These are phyloP conservation scores for Hsuehochloa calcarea DNA, from an alignment of 176 grass and related monocot genomes.

Conservation along the genomic window DNA sequence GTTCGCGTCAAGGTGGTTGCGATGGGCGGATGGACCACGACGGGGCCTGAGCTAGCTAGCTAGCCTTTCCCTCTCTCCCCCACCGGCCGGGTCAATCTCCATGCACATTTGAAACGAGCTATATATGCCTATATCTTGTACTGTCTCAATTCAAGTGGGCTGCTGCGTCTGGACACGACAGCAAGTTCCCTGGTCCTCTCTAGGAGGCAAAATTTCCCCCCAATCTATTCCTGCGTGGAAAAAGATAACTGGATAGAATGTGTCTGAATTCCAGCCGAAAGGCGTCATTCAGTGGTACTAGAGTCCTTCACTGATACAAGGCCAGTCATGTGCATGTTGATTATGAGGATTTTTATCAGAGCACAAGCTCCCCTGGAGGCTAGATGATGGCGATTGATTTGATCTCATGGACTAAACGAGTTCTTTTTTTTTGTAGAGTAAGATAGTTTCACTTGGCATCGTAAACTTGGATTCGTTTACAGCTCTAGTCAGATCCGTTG, in stretches of 20 bases:
- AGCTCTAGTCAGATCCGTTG: no score
- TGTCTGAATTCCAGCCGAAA: not conserved
- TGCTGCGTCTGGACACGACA: constrained; percentile 46
- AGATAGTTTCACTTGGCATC: not conserved
- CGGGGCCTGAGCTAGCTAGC: not conserved
- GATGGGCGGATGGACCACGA: constrained; percentile 13
- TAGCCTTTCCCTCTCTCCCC: not conserved
- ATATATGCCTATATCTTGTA: no score
- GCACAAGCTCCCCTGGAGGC: not conserved
- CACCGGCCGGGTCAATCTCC: not conserved
- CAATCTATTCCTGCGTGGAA: not conserved
- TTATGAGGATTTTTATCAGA: not conserved
- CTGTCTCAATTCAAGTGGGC: constrained; percentile 58
- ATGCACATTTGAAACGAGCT: constrained; percentile 16
- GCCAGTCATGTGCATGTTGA: not conserved
- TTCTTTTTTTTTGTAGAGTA: no score
- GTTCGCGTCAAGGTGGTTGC: constrained; percentile 59
- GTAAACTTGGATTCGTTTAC: no score
- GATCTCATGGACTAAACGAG: not conserved
- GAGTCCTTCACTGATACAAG: no score
- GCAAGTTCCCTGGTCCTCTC: constrained; percentile 31
- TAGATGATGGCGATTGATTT: not conserved
- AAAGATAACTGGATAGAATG: not conserved
- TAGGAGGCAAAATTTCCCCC: not conserved
- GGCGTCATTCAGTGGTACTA: no score